phyloP scores from a whole-genome alignment of 192 early-diverging fungal species.

The Linderina pennispora region DNA sequence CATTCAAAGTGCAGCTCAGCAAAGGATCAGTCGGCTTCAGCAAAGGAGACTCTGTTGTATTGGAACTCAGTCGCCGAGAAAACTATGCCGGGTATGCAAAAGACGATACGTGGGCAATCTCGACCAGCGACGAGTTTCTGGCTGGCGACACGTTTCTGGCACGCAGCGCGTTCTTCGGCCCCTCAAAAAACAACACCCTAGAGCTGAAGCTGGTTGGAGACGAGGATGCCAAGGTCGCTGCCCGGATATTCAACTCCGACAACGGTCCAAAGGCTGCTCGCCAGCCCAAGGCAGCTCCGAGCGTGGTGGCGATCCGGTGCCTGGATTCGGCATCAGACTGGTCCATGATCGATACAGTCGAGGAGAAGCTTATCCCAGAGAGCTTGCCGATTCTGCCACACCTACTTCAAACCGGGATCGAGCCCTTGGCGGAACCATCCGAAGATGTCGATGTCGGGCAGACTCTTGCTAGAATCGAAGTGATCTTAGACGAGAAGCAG shows the following conservation, averaged over 20 bases:
- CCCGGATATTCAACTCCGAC: conserved; percentile 17
- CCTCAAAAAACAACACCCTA: conserved; percentile 41
- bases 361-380: conserved; percentile 14
- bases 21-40: conserved; percentile 7
- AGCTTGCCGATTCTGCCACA: conserved; percentile 18
- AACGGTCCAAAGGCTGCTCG: neutral
- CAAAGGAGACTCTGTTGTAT: conserved; percentile 24
- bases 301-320: conserved; percentile 30
- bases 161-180: conserved; percentile 41
- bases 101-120: conserved; percentile 45
- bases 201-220: conserved; percentile 37
- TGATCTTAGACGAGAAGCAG: conserved; percentile 5
- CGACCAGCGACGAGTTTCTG: conserved; percentile 22
- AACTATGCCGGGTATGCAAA: conserved; percentile 32
- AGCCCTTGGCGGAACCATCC: neutral
- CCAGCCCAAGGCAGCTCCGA: conserved; percentile 1
- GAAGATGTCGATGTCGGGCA: neutral
- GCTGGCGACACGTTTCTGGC: conserved; percentile 26
- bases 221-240: conserved; percentile 27
- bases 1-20: conserved; percentile 22
- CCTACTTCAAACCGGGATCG: conserved; percentile 6
- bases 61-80: conserved; percentile 38
- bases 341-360: conserved; percentile 42
- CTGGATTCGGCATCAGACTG: conserved; percentile 37
- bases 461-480: neutral